Percentiles rank a stretch among this genome's conserved stretches.
Conservation (phyloP, 2,329 filamentous ascomycete species). For the Cercospora citrullina region DNA sequence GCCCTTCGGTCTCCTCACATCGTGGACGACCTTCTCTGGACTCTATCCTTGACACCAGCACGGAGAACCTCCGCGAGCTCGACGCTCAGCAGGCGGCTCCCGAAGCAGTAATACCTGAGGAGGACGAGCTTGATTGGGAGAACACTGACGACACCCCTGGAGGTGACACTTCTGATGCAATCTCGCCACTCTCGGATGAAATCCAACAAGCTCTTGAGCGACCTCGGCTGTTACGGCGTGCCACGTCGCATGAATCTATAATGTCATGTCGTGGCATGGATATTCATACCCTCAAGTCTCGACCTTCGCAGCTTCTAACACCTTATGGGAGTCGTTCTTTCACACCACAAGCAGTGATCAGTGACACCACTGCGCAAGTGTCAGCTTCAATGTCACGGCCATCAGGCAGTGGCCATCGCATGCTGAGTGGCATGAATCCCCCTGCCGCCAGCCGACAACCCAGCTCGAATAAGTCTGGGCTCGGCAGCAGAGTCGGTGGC, state of each 20-base stretch:
- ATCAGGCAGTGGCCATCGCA: conserved; percentile 31
- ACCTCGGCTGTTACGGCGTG: conserved; percentile 57
- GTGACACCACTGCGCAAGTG: conserved; percentile 38
- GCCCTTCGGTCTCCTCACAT: conserved; percentile 22
- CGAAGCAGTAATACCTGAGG: conserved; percentile 35
- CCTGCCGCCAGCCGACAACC: conserved; percentile 14
- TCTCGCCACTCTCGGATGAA: conserved; percentile 32
- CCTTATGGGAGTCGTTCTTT: conserved; percentile 52
- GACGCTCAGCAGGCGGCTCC: conserved; percentile 23
- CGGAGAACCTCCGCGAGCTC: conserved; percentile 32
- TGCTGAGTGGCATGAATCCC: conserved; percentile 39
- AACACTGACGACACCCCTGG: conserved; percentile 23
- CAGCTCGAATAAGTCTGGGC: conserved; percentile 10
- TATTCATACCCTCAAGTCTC: conserved; percentile 71
- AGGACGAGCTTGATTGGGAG: conserved; percentile 35
- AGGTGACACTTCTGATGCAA: conserved; percentile 18
- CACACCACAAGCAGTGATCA: conserved; percentile 49
- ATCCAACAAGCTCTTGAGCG: conserved; percentile 34
- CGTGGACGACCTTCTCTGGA: conserved; percentile 31
- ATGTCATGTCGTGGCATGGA: conserved; percentile 85
- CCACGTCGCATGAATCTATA: conserved; percentile 81
- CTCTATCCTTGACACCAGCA: conserved; percentile 36
- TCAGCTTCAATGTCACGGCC: conserved; percentile 46
- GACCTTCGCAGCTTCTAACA: conserved; percentile 71
- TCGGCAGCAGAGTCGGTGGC: conserved; percentile 61